Base-by-base conservation (phyloP, 192 early-diverging fungal species). In the Backusella liffmaniae region DNA sequence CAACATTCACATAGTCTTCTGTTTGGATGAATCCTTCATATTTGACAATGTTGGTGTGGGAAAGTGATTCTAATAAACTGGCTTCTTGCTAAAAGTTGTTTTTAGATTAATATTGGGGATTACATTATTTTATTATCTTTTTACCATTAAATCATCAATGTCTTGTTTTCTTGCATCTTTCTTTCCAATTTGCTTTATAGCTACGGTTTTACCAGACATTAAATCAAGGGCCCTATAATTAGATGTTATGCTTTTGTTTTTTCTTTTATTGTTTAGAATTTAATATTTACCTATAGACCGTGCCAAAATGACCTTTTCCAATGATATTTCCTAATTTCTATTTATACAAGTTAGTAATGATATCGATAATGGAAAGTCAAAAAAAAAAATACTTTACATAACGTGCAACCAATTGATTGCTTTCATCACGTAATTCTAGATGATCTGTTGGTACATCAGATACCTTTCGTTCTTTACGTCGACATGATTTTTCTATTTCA, bases 251-350 rank as follows among this genome's bases (percentile, higher is more conserved):
- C 29, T 67, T n/a, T n/a, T 1, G 18, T 49, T 49, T 7, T 49
- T 49, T 49, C 16, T 49, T 1, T 8, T 15, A 13, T 16, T 67
- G 29, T 36, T 13, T 67, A 36, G 16, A 67, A 35, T 35, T 67
- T 35, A 15, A 15, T 10, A 67, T 71, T 71, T 82, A 91, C 90
- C 83, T 83, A 72, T 96, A 95, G 3, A 97, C 96, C 0, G 93
- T 83, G 16, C 94, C 96, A 83, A 95, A 97, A 70, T 97, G 94
- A 6, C 96, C 96, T 65, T 91, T 89, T 3, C 96, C 96, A 59
- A 97, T 97, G 49, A 90, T 89, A 78, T 92, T 92, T 23, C 95
- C 96, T 15, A 97, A 80, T 83, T 92, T 91, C 84, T 93, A 86
- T 76, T 49, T 39, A 62, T 29, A 62, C 0, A 62, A 29, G 8